These are phyloP conservation scores for Fusarium udum DNA, from an alignment of 2,329 filamentous ascomycete genomes.

Conservation along the genomic window DNA sequence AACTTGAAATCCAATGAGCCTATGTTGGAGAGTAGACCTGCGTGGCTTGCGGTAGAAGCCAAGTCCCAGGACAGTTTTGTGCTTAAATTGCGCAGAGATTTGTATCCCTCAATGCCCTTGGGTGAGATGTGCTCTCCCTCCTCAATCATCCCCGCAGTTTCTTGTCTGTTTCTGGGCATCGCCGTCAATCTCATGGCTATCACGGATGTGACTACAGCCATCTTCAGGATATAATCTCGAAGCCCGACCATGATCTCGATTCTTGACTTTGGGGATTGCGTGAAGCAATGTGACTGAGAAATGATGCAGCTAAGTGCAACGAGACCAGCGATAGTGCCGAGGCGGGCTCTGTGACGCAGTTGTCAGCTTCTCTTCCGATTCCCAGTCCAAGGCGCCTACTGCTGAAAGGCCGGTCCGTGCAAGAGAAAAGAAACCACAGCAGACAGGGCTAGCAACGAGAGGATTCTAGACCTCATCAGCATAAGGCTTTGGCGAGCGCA, in stretches of 20 bases:
- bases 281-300: constrained; percentile 1
- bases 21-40: constrained; percentile 1
- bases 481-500: neutral
- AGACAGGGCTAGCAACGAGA: constrained; percentile 21
- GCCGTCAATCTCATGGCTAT: constrained; percentile 9
- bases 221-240: constrained; percentile 13
- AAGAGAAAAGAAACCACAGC: constrained; percentile 19
- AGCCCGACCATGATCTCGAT: constrained; percentile 19
- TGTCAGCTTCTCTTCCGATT: constrained; percentile 24
- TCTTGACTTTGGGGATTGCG: neutral
- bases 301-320: constrained; percentile 12
- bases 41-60: constrained; percentile 1
- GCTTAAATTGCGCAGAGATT: neutral
- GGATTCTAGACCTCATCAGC: constrained; percentile 27
- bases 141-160: neutral
- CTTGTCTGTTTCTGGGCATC: neutral
- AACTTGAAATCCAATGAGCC: constrained; percentile 15
- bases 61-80: constrained; percentile 4
- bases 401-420: constrained; percentile 23
- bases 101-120: neutral
- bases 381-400: constrained; percentile 21
- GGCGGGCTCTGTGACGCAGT: constrained; percentile 22
- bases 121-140: constrained; percentile 6
- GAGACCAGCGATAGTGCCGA: constrained; percentile 16
- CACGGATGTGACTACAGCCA: constrained; percentile 5